These are phyloP conservation scores for Platanthera zijinensis DNA, from an alignment of 106 monocot genomes.

Conservation along the genomic window DNA sequence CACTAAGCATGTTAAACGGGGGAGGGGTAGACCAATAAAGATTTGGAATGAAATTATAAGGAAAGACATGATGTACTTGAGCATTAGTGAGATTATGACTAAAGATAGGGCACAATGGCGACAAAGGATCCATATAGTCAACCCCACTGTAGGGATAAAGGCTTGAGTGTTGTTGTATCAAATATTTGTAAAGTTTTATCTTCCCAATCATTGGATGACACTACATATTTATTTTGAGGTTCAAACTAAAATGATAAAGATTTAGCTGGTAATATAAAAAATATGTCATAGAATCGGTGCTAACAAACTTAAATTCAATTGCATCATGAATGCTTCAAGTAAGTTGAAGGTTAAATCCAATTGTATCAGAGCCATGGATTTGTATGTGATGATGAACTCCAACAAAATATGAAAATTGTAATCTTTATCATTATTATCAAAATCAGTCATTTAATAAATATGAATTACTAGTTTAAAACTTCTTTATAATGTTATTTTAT, in stretches of 20 bases:
- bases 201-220: not conserved
- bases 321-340: not conserved
- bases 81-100: too few relatives aligned
- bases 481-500: not conserved
- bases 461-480: not conserved
- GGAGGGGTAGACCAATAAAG: too few relatives aligned
- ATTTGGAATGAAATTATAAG: too few relatives aligned
- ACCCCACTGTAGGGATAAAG: not conserved
- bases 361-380: not conserved
- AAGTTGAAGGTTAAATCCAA: not conserved
- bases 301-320: not conserved
- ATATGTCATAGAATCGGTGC: not conserved
- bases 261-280: too few relatives aligned
- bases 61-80: too few relatives aligned
- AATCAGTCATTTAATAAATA: not conserved
- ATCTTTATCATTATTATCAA: not conserved
- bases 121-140: not conserved
- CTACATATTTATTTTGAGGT: not conserved
- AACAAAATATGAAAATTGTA: not conserved
- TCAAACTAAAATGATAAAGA: not conserved
- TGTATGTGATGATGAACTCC: not conserved
- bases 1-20: too few relatives aligned
- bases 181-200: not conserved
- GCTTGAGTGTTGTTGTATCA: not conserved
- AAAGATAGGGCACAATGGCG: not conserved